Conservation (phyloP, 164 flowering plant species). For the Berberis vulgaris region DNA sequence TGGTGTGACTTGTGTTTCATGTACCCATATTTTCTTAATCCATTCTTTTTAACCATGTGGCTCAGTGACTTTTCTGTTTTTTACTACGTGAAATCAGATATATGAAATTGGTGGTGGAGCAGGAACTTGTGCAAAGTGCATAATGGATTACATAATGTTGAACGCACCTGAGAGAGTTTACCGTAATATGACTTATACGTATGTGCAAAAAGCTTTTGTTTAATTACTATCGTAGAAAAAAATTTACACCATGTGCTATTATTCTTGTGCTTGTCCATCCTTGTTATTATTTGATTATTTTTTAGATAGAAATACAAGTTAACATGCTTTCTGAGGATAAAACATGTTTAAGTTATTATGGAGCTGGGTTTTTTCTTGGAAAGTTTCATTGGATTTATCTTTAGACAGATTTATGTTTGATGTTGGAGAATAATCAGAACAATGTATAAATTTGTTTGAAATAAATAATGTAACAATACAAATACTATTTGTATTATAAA, state of each 20-base stretch:
- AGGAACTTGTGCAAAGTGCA: slow-evolving; percentile 96
- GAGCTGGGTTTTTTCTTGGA: too few relatives aligned
- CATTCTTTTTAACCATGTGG: neutral
- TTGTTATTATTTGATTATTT: neutral
- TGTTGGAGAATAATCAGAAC: too few relatives aligned
- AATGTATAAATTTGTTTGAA: too few relatives aligned
- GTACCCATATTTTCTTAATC: too few relatives aligned
- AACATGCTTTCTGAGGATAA: too few relatives aligned
- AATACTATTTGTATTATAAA: too few relatives aligned
- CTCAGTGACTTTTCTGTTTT: neutral
- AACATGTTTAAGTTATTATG: too few relatives aligned
- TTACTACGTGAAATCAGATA: slow-evolving; percentile 46
- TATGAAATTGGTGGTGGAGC: slow-evolving; percentile 99
- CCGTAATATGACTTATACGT: slow-evolving; percentile 81
- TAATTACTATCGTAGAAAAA: neutral
- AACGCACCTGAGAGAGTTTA: slow-evolving; percentile 91
- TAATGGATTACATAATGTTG: slow-evolving; percentile 95
- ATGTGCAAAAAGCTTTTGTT: slow-evolving; percentile 28
- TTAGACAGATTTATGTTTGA: too few relatives aligned
- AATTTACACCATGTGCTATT: neutral
- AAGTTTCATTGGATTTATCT: too few relatives aligned
- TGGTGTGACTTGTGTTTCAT: too few relatives aligned
- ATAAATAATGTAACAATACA: too few relatives aligned
- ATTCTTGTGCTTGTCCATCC: neutral
- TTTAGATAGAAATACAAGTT: too few relatives aligned